Base-by-base conservation (phyloP, 306 rosid genomes). In the Ormosia semicastrata region DNA sequence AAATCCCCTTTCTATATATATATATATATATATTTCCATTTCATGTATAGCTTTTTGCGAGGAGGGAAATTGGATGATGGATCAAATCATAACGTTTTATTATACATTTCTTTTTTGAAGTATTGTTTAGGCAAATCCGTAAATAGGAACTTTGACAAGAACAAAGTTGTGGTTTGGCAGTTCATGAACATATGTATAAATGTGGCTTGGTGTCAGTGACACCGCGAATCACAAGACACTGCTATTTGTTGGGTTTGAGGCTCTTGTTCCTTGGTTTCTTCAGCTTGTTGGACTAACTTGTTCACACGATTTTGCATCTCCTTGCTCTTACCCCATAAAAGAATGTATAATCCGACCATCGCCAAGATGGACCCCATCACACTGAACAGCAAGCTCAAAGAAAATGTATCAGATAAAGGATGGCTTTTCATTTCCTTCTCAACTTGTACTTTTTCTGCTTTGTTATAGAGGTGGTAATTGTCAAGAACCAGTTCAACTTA, bases 241-340 rank as follows among this genome's bases (percentile, higher is more conserved):
- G 85, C 63, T 40, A 86, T 79, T 70, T 71, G 87, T 52, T 86
- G 88, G 41, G 77, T 66, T 56, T 86, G 91, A 7, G 82, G 66
- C 65, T 86, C 93, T 82, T 82, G 94, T 44, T 71, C 89, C 84
- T 85, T 86, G 82, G 58, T 75, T 71, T 83, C 88, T 71, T 82
- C 87, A 33, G 85, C 77, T 74, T 86, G 83, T 64, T 89, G 89
- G 10, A 36, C 83, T 56, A 78, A 17, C 82, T 77, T 86, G 17
- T 17, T 24, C 72, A 63, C 78, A 66, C 78, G 80, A n/a, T 66
- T 88, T 86, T 87, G 82, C 91, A 83, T 87, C 59, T 94, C 98
- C 47, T 77, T 87, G 70, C 80, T 93, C 90, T 94, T 94, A n/a
- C 97, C 98, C 97, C 98, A 93, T 0, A 94, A 92, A 34, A 94